These are phyloP conservation scores for Solanum paucissectum DNA, from an alignment of 257 asterid species.

Conservation along the genomic window DNA sequence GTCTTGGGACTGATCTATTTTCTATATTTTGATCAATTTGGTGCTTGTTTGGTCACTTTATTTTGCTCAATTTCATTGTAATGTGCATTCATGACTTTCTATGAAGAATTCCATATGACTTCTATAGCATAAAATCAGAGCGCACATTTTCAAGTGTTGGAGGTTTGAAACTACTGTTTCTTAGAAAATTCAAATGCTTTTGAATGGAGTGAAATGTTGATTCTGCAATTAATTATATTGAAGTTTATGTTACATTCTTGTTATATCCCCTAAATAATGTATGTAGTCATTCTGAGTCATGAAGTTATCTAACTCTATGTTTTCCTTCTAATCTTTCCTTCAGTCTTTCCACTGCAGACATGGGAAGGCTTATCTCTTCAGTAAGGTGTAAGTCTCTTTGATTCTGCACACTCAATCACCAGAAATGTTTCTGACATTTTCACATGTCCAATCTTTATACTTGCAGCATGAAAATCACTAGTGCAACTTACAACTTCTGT, in stretches of 20 bases:
- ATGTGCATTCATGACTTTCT: background rate
- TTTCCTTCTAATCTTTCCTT: background rate
- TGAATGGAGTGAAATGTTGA: background rate
- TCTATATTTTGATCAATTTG: background rate
- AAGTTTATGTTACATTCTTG: background rate
- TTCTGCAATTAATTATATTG: background rate
- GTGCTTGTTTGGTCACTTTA: background rate
- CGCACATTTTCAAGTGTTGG: background rate
- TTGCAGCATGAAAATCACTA: background rate
- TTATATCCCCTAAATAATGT: background rate
- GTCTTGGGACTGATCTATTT: background rate
- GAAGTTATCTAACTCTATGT: constrained; percentile 3
- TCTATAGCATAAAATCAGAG: background rate
- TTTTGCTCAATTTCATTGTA: background rate
- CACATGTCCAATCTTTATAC: background rate
- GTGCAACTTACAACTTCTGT: background rate
- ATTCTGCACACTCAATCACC: background rate
- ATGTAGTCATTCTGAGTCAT: background rate
- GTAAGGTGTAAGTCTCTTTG: constrained; percentile 60
- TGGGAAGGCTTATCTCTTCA: constrained; percentile 82
- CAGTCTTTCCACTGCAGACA: constrained; percentile 57
- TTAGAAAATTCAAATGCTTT: background rate
- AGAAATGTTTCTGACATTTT: background rate
- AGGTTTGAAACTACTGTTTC: background rate
- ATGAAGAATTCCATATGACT: background rate